Percentiles rank a stretch among this genome's conserved stretches.
Conservation (phyloP, 495 filamentous ascomycete genomes). For the Penicillium pancosmium region DNA sequence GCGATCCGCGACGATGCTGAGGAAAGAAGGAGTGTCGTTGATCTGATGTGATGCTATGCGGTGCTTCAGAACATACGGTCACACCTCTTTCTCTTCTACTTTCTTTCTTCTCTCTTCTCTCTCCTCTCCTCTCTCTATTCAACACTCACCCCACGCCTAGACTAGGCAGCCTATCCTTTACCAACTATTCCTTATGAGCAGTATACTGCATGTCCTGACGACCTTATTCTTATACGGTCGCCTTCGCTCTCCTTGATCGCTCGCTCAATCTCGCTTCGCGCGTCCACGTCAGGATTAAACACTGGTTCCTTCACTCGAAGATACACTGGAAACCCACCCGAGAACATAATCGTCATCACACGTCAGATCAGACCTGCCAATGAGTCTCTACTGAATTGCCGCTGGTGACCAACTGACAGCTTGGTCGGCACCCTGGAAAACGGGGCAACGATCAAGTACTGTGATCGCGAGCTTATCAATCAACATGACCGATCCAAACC, state of each 20-base stretch:
- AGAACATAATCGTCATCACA: too few relatives aligned
- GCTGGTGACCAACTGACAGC: too few relatives aligned
- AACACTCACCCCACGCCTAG: not conserved
- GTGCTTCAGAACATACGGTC: not conserved
- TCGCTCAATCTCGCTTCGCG: not conserved
- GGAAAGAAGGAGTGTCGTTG: not conserved
- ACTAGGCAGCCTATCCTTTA: not conserved
- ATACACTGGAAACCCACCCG: too few relatives aligned
- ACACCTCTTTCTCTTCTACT: not conserved
- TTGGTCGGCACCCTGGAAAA: too few relatives aligned
- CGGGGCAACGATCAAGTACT: too few relatives aligned
- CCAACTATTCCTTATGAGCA: not conserved
- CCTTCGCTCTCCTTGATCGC: not conserved
- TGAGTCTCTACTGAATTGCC: too few relatives aligned
- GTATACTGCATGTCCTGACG: not conserved
- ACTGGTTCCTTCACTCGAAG: too few relatives aligned
- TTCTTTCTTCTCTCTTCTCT: not conserved
- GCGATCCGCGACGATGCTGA: not conserved
- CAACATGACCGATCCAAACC: conserved; percentile 35
- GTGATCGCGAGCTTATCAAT: not conserved
- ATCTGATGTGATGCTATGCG: not conserved
- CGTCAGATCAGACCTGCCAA: too few relatives aligned
- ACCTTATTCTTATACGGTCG: not conserved
- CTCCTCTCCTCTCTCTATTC: not conserved
- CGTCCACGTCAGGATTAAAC: not conserved